Conservation (phyloP, 1,139 yeast genomes). For the Geotrichum restrictum region DNA sequence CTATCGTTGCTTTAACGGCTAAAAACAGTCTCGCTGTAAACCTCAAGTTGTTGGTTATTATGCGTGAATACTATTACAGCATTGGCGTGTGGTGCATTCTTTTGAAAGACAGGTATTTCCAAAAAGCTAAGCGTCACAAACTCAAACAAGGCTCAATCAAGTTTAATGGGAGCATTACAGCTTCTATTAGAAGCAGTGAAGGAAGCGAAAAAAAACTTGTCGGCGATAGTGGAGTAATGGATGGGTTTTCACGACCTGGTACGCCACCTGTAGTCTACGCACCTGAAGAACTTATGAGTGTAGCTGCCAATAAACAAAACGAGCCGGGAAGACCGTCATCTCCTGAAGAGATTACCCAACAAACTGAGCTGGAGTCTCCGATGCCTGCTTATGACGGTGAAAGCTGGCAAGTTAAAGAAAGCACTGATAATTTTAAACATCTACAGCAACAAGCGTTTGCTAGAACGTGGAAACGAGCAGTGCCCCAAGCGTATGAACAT, state of each 20-base stretch:
- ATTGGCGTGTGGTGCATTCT: slow-evolving; percentile 40
- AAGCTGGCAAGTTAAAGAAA: neutral
- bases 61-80: slow-evolving; percentile 38
- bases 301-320: slow-evolving; percentile 19
- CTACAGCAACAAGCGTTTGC: slow-evolving; percentile 10
- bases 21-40: slow-evolving; percentile 37
- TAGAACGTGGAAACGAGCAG: slow-evolving; percentile 17
- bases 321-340: slow-evolving; percentile 2
- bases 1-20: slow-evolving; percentile 33
- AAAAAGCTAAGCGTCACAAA: slow-evolving; percentile 23
- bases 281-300: slow-evolving; percentile 28
- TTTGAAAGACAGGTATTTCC: slow-evolving; percentile 35
- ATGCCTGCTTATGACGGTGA: neutral
- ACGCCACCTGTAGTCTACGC: slow-evolving; percentile 30
- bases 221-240: slow-evolving; percentile 7
- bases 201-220: neutral
- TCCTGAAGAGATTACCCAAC: neutral
- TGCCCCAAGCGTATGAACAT: slow-evolving; percentile 10
- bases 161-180: neutral
- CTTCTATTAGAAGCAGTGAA: neutral
- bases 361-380: neutral
- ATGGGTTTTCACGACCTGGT: slow-evolving; percentile 29
- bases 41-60: slow-evolving; percentile 34
- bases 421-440: neutral
- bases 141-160: slow-evolving; percentile 10